A percentile compares a stretch with the other conserved stretches of the same genome.
Evolutionary conservation across 228 moss, liverwort and hornwort species (phyloP).

Genomic region (Sphagnum magellanicum): DNA sequence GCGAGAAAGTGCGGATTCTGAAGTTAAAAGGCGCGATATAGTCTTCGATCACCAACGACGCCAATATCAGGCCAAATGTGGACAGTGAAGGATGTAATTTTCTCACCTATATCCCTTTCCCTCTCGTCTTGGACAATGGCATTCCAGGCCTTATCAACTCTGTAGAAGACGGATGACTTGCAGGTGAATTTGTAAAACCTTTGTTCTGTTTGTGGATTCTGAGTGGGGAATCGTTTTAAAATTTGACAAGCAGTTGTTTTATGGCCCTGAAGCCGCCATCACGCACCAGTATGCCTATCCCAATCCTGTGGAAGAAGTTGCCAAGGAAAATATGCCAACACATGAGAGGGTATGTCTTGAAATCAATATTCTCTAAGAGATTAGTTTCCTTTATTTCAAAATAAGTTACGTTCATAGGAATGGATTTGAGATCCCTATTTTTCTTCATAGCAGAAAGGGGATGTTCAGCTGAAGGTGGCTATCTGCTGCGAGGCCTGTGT

Average conservation of each 20-base stretch:
- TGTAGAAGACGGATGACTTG: too few species aligned
- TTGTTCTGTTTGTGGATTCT: too few species aligned
- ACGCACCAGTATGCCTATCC: slow-evolving; percentile 19
- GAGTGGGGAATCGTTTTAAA: neutral
- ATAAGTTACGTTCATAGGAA: too few species aligned
- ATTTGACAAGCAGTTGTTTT: slow-evolving; percentile 13
- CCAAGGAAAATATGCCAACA: slow-evolving; percentile 19
- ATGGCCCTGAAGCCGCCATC: slow-evolving; percentile 21
- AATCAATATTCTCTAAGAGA: neutral
- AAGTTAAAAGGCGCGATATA: too few species aligned
- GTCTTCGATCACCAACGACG: too few species aligned
- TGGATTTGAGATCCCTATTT: too few species aligned
- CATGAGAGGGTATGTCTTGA: slow-evolving; percentile 24
- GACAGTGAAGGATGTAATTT: slow-evolving; percentile 1
- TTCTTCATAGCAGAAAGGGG: slow-evolving; percentile 1
- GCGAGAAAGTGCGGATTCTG: too few species aligned
- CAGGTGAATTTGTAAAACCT: too few species aligned
- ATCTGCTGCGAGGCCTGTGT: slow-evolving; percentile 43
- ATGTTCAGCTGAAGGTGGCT: slow-evolving; percentile 20
- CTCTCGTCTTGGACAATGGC: neutral
- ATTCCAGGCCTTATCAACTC: too few species aligned
- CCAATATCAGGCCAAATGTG: neutral
- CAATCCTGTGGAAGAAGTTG: slow-evolving; percentile 26
- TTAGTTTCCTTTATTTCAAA: too few species aligned
- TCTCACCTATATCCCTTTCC: neutral